Evolutionary conservation across 1,139 yeast species (phyloP).

Genomic region (Saccharomyces hybrid): DNA sequence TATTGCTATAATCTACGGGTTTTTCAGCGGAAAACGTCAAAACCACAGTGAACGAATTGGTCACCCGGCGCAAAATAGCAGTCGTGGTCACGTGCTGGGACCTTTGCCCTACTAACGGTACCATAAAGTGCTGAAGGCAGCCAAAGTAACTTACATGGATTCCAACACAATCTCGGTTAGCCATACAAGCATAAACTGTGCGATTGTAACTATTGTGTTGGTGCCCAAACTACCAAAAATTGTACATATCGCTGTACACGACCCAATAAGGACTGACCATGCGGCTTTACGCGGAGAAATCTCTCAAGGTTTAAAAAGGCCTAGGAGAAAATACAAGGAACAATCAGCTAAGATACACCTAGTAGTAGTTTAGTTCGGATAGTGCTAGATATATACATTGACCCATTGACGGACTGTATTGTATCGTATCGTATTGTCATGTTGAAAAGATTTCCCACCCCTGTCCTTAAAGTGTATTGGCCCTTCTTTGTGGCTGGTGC

Average conservation of each 20-base stretch:
- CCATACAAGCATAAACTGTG: neutral
- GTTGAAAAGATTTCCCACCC: slow-evolving; percentile 43
- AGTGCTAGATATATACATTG: neutral
- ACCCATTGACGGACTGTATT: slow-evolving; percentile 1
- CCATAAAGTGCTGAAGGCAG: too few species aligned
- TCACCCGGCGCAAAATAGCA: neutral
- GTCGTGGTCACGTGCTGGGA: neutral
- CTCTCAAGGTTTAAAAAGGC: neutral
- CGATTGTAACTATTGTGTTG: neutral
- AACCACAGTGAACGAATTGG: neutral
- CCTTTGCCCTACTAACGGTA: neutral
- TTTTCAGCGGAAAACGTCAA: neutral
- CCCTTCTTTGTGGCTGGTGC: slow-evolving; percentile 61
- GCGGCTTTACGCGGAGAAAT: neutral
- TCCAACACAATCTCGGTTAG: neutral
- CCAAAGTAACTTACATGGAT: neutral
- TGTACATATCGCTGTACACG: neutral
- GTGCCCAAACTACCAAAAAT: neutral
- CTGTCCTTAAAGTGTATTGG: slow-evolving; percentile 55
- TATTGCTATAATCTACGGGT: neutral
- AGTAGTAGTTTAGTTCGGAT: neutral
- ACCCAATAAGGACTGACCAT: neutral
- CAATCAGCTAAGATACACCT: neutral
- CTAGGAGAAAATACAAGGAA: neutral
- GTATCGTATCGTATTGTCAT: slow-evolving; percentile 6